Conservation (phyloP, 345 rosid genomes). For the Arabidopsis thaliana region TAIR10.1 NC_003076.8:15394001-15394500, state of each 20-base stretch:
- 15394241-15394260: slow-evolving; percentile 86
- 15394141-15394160: slow-evolving; percentile 84
- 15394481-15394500: slow-evolving; percentile 42
- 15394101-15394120: slow-evolving; percentile 61
- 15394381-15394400: slow-evolving; percentile 92
- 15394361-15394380: slow-evolving; percentile 86
- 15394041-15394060: slow-evolving; percentile 79
- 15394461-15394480: neutral
- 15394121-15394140: slow-evolving; percentile 82
- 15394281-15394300: slow-evolving; percentile 94
- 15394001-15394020: slow-evolving; percentile 54
- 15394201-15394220: slow-evolving; percentile 57
- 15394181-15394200: slow-evolving; percentile 85
- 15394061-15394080: slow-evolving; percentile 79
- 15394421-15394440: slow-evolving; percentile 54
- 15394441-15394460: slow-evolving; percentile 32
- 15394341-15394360: slow-evolving; percentile 83
- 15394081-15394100: slow-evolving; percentile 56
- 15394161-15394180: slow-evolving; percentile 76
- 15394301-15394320: slow-evolving; percentile 96
- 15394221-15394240: slow-evolving; percentile 76
- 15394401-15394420: slow-evolving; percentile 88
- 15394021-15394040: slow-evolving; percentile 75
- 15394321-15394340: slow-evolving; percentile 83
- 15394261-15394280: slow-evolving; percentile 90